These are phyloP conservation scores for Onygenales sp. DNA, from an alignment of 2,329 filamentous ascomycete species.

Conservation along the genomic window DNA sequence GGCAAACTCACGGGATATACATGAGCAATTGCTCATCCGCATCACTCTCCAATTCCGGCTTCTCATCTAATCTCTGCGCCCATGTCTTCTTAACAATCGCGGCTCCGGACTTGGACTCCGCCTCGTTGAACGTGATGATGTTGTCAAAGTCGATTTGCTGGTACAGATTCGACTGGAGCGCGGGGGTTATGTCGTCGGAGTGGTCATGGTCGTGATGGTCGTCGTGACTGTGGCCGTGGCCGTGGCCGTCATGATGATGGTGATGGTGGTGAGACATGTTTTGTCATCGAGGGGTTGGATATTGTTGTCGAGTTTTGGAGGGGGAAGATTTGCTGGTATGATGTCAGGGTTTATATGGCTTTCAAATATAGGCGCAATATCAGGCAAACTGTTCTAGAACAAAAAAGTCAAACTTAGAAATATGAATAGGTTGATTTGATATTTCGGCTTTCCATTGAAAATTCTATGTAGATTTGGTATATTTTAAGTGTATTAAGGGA, in stretches of 20 bases:
- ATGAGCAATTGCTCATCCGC: slow-evolving; percentile 91
- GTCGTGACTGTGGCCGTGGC: slow-evolving; percentile 39
- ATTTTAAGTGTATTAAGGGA: background rate
- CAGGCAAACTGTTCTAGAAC: background rate
- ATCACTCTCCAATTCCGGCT: slow-evolving; percentile 74
- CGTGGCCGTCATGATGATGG: slow-evolving; percentile 30
- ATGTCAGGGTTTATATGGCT: background rate
- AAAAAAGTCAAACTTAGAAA: too few species aligned
- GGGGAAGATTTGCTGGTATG: background rate
- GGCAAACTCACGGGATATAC: slow-evolving; percentile 64
- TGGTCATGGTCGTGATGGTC: slow-evolving; percentile 67
- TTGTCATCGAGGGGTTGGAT: background rate
- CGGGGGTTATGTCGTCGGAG: slow-evolving; percentile 83
- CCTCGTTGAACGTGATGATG: slow-evolving; percentile 78
- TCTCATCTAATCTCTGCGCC: slow-evolving; percentile 61
- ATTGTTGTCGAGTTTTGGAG: background rate
- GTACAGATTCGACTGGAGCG: slow-evolving; percentile 83
- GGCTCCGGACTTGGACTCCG: slow-evolving; percentile 55
- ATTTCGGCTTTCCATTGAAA: background rate
- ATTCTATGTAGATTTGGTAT: background rate
- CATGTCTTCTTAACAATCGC: slow-evolving; percentile 83
- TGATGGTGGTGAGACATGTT: slow-evolving; percentile 32
- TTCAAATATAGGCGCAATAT: background rate
- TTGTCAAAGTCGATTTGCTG: slow-evolving; percentile 83
- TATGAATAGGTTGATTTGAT: background rate